Conservation (phyloP, 2,329 filamentous ascomycete species). For the Aspergillus phoenicis region DNA sequence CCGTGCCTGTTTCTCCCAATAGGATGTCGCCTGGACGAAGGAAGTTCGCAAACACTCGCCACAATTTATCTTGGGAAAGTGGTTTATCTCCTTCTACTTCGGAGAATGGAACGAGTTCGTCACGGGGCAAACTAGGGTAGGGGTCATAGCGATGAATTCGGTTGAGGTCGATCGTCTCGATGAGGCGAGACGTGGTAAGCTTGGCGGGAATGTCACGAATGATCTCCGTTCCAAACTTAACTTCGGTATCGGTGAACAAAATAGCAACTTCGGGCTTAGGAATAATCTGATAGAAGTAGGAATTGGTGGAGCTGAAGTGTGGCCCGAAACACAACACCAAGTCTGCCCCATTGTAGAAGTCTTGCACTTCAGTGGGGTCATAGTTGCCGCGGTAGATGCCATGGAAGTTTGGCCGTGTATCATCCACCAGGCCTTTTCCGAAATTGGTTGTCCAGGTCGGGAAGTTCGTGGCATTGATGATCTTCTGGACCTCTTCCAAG, state of each 20-base stretch:
- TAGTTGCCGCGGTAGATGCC: constrained; percentile 46
- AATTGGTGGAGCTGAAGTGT: neutral
- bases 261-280: neutral
- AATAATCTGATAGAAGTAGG: neutral
- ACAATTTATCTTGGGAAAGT: neutral
- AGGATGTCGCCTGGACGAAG: neutral
- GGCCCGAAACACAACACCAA: constrained; percentile 47
- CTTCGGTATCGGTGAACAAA: neutral
- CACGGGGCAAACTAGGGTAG: neutral
- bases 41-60: neutral
- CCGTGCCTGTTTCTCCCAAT: constrained; percentile 28
- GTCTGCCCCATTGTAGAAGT: constrained; percentile 42
- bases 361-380: constrained; percentile 14
- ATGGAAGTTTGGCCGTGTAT: constrained; percentile 50
- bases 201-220: neutral
- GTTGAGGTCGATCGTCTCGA: neutral
- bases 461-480: constrained; percentile 48
- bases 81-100: neutral
- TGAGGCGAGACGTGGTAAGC: neutral
- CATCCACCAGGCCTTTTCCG: constrained; percentile 54
- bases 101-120: neutral
- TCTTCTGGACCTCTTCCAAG: constrained; percentile 42
- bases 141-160: neutral
- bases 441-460: constrained; percentile 52
- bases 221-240: neutral